Conservation (phyloP, 176 grass and related monocot species). For the Elaeis guineensis region DNA sequence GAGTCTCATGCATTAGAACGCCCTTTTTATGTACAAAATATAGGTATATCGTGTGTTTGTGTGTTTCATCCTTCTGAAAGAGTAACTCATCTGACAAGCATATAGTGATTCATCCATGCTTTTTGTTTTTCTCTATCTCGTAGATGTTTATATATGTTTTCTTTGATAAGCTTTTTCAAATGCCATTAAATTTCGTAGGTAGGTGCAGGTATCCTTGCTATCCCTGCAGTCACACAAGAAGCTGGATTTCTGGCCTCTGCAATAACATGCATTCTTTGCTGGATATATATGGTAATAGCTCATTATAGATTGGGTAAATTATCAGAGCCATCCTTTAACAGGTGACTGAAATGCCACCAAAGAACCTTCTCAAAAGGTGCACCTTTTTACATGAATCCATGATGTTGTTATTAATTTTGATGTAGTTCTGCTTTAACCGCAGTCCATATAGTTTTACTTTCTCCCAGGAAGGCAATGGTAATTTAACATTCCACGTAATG, state of each 20-base stretch:
- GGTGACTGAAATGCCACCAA: conserved; percentile 28
- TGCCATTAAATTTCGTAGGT: conserved; percentile 33
- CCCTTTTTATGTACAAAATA: too few species aligned
- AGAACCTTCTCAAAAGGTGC: conserved; percentile 32
- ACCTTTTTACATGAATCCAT: conserved; percentile 15
- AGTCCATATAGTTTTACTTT: conserved; percentile 34
- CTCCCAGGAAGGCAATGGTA: conserved; percentile 36
- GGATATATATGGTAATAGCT: conserved; percentile 94
- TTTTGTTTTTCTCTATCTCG: too few species aligned
- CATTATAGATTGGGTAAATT: conserved; percentile 42
- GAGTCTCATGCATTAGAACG: too few species aligned
- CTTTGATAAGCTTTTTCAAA: background rate
- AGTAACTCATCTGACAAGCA: too few species aligned
- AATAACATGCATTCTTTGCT: conserved; percentile 68
- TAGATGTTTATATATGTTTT: background rate
- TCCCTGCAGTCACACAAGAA: conserved; percentile 92
- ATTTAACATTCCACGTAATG: conserved; percentile 14
- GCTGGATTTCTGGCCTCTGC: conserved; percentile 73
- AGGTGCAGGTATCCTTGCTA: conserved; percentile 88
- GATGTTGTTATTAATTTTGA: background rate
- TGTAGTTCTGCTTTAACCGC: background rate
- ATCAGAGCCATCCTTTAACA: conserved; percentile 38
- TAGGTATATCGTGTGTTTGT: too few species aligned
- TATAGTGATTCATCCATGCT: too few species aligned
- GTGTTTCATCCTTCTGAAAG: too few species aligned